Conservation (phyloP, 371 early-diverging fungal genomes). For the Lichtheimia corymbifera region DNA sequence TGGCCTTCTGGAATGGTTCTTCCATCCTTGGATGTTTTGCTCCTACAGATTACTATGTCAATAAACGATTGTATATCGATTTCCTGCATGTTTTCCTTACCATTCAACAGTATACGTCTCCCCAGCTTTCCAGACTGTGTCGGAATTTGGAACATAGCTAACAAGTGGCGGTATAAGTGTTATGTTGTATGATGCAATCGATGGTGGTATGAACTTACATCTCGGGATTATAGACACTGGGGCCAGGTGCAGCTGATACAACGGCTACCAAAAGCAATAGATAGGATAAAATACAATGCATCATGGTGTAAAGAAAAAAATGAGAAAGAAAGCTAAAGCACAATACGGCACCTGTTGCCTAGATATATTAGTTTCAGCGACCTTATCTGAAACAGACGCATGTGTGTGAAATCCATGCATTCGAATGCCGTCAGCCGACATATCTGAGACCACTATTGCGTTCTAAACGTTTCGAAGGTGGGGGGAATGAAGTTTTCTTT, state of each 20-base stretch:
- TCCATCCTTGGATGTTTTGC: conserved; percentile 9
- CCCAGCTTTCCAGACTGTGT: conserved; percentile 28
- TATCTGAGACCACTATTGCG: no score
- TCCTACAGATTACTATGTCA: conserved; percentile 3
- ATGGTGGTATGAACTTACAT: conserved; percentile 11
- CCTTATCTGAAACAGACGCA: no score
- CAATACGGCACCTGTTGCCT: background rate
- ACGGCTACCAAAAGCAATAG: background rate
- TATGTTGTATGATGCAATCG: background rate
- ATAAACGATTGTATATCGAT: background rate
- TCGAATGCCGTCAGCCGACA: no score
- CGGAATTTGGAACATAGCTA: conserved; percentile 14
- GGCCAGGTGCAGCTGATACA: background rate
- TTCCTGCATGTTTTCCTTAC: background rate
- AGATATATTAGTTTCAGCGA: no score
- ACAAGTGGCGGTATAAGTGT: background rate
- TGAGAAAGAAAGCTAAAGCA: background rate
- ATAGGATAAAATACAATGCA: background rate
- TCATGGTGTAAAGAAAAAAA: background rate
- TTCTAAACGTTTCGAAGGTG: no score
- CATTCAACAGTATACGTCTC: conserved; percentile 21
- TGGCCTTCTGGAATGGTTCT: conserved; percentile 13
- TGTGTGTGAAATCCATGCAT: no score
- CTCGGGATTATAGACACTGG: conserved; percentile 17
- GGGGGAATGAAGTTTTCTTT: no score